Base-by-base conservation (phyloP, 1,284 basidiomycete species). In the Fomitopsis palustris region DNA sequence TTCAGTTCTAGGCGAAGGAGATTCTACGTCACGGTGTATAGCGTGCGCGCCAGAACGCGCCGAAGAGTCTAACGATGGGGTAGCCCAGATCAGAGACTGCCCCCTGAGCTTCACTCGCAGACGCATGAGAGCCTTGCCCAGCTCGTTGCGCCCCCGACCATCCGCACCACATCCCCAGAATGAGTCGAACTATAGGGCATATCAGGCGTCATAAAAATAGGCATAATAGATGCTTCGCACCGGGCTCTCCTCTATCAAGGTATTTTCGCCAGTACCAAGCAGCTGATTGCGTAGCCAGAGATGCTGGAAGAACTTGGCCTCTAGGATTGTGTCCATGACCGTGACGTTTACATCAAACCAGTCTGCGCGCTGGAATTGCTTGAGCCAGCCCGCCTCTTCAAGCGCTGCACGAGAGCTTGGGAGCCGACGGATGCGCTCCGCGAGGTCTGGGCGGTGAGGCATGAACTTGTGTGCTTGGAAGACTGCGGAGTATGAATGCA, bases 91-190 rank as follows among this genome's bases (percentile, higher is more conserved):
- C n/a, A n/a, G n/a, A n/a, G n/a, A n/a, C n/a, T n/a, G n/a, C n/a
- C n/a, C 35, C 35, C 49, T 52, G 9, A 56, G 33, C 39, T 56
- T 55, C 3, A 53, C 70, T 62, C 87, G 75, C 63, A 89, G 70
- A 62, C 84, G 78, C 64, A 83, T 80, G 25, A 88, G 75, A 17
- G 84, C 85, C 67, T 86, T 87, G 27, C 87, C 87, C n/a, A 89
- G 79, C 69, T 89, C 86, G 62, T 89, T 89, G 42, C 82, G 78
- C 23, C 87, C 88, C 63, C 76, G 73, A 17, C 78, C 73, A 70
- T 88, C 83, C 42, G 76, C 72, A 17, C 87, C 87, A 58, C 82
- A 71, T 23, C 87, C 88, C 87, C 87, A 89, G 69, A 88, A 88
- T 38, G 83, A 76, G 67, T 89, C 86, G 8, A 55, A 38, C 60